These are phyloP conservation scores for Tetracentron sinense DNA, from an alignment of 164 flowering plant species.

Conservation along the genomic window DNA sequence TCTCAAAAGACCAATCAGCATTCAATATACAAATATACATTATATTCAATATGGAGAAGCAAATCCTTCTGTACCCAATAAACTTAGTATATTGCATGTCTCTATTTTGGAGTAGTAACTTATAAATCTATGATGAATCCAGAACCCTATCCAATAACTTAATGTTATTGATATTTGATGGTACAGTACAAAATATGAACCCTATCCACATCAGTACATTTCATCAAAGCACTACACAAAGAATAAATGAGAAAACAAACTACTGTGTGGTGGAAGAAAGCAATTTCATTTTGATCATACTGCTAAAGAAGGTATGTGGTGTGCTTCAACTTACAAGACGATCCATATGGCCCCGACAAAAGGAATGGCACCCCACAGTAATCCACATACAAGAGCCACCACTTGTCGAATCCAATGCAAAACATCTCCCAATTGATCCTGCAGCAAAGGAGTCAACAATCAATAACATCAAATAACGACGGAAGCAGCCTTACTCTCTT, in stretches of 20 bases:
- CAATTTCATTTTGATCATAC: not conserved
- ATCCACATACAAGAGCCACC: constrained; percentile 67
- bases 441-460: constrained; percentile 6
- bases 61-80: not conserved
- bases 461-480: not conserved
- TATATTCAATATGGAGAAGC: not conserved
- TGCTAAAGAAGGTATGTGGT: not conserved
- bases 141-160: not conserved
- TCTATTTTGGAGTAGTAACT: not conserved
- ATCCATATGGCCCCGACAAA: constrained; percentile 91
- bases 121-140: not conserved
- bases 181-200: not conserved
- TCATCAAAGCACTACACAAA: not conserved
- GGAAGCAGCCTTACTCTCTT: too few relatives aligned
- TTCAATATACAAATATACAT: not conserved
- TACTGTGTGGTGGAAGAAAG: not conserved
- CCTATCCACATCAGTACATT: not conserved
- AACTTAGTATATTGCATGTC: not conserved
- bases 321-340: constrained; percentile 55
- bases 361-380: constrained; percentile 90
- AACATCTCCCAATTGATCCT: constrained; percentile 98
- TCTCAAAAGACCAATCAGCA: not conserved
- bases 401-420: constrained; percentile 93
- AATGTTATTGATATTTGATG: not conserved
- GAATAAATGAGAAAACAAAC: not conserved